Evolutionary conservation across 1,139 yeast species (phyloP), one percentile per base, ranked within the genome.

Genomic region (Pneumocystis sp.): DNA sequence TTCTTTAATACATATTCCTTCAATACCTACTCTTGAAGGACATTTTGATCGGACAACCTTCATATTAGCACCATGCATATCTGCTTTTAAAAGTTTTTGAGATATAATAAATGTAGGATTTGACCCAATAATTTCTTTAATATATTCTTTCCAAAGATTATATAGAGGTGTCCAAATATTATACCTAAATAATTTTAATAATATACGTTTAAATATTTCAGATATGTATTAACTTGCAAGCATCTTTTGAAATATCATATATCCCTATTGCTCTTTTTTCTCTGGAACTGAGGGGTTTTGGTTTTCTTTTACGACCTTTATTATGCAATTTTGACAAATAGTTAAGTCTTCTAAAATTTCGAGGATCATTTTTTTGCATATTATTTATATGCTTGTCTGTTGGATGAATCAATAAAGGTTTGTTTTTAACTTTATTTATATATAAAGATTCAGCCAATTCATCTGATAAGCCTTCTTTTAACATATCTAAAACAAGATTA

Each of bases 1-100:
- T 73, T 93, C 98, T 86, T 95, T 88, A 0, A 89, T 77, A 1
- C 91, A 89, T 6, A 91, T 87, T 0, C 98, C 98, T 59, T 79
- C 71, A 21, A 81, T 71, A 0, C 96, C 96, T 5, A 85, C 80
- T 65, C 83, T 72, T 63, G 83, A 81, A 1, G 80, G 77, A 71
- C 87, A 87, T 25, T 78, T 76, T 15, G 90, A 80, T 62, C 83
- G 81, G 0, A 79, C 72, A 0, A 91, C 93, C 19, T 80, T 79
- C 31, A 91, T 68, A 60, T 77, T 73, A 25, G 96, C 84, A 1
- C 98, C 97, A 70, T 87, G 87, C 74, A 82, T 88, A 72, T 93
- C 98, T 0, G 96, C 93, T 68, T 66, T 66, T 35, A 65, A 86
- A 64, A 37, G 70, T 62, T 61, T 69, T 70, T 64, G 44, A 17